phyloP scores from a whole-genome alignment of 2,329 filamentous ascomycete genomes.

The Reticulascus tulasneorum region DNA sequence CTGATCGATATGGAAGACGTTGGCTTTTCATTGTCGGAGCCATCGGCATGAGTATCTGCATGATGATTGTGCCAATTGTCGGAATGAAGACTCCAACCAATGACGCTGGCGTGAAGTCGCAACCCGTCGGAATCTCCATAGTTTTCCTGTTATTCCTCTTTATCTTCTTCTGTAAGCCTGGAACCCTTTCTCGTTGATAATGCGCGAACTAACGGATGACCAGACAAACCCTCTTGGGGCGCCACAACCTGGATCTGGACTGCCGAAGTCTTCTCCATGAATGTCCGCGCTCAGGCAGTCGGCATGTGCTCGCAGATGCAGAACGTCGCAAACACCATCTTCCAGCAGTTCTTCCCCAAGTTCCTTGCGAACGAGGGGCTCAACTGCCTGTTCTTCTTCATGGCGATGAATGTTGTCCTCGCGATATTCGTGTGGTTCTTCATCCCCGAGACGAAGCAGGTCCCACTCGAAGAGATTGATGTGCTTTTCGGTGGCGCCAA shows the following conservation, averaged over 20 bases:
- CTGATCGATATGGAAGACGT: constrained; percentile 67
- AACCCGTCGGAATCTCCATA: constrained; percentile 62
- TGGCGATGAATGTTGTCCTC: constrained; percentile 43
- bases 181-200: too few species aligned
- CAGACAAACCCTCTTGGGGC: constrained; percentile 69
- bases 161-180: constrained; percentile 63
- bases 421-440: constrained; percentile 45
- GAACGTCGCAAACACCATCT: constrained; percentile 63
- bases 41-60: constrained; percentile 65
- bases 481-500: constrained; percentile 52
- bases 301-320: constrained; percentile 61
- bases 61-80: constrained; percentile 57
- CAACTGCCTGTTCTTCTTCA: constrained; percentile 35
- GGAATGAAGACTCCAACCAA: constrained; percentile 48
- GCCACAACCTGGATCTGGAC: constrained; percentile 71
- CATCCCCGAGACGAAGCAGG: constrained; percentile 47
- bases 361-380: constrained; percentile 56
- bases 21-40: constrained; percentile 67
- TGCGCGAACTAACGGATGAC: too few species aligned
- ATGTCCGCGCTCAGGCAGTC: constrained; percentile 67
- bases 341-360: constrained; percentile 67
- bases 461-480: constrained; percentile 53
- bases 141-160: constrained; percentile 66
- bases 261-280: constrained; percentile 66
- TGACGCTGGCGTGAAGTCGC: constrained; percentile 48